Base-by-base conservation (phyloP, 768 basidiomycete genomes). In the Amanita polypyramis region DNA sequence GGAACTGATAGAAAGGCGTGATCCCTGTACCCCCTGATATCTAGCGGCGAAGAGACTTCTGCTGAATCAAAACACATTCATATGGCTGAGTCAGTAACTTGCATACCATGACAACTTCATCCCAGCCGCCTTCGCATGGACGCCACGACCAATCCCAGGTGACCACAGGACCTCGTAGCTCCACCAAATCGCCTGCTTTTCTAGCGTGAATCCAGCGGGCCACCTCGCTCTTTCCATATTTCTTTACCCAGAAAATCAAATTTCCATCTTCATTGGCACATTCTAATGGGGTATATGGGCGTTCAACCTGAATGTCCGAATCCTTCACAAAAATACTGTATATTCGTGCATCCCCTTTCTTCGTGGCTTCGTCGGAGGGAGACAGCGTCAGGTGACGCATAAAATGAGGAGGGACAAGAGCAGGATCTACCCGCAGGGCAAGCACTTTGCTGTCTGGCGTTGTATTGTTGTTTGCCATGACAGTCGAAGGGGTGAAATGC, bases 21-120 rank as follows among this genome's bases (percentile, higher is more conserved):
- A 92, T 81, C 23, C 90, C 89, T 4, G 89, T 92, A 21, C 89
- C 89, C 32, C 89, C 89, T 37, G 87, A 90, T 47, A 92, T 80
- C 89, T 92, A 47, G 29, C 27, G 19, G 12, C 10, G 17, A 34
- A 4, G 15, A 39, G 35, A 9, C 36, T 47, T 37, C 2, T 5
- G 7, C 5, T 27, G 5, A 39, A 27, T 32, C 32, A 32, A 44
- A 39, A 47, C 37, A 32, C 21, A 15, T 30, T 14, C 17, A 36
- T 39, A 12, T 1, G 2, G 14, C 12, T 9, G 17, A 5, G 10
- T 46, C 27, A 10, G 19, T 3, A 17, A 17, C 23, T 30, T 20
- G 47, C 73, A 36, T 58, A 82, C 89, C 83, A 92, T 79, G 12
- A 92, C 65, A 42, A 92, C 63, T 51, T 92, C 81, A 56, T 92